A percentile compares a stretch with the other conserved stretches of the same genome.
phyloP scores from a whole-genome alignment of 495 filamentous ascomycete genomes.

The Annulohypoxylon stygium region DNA sequence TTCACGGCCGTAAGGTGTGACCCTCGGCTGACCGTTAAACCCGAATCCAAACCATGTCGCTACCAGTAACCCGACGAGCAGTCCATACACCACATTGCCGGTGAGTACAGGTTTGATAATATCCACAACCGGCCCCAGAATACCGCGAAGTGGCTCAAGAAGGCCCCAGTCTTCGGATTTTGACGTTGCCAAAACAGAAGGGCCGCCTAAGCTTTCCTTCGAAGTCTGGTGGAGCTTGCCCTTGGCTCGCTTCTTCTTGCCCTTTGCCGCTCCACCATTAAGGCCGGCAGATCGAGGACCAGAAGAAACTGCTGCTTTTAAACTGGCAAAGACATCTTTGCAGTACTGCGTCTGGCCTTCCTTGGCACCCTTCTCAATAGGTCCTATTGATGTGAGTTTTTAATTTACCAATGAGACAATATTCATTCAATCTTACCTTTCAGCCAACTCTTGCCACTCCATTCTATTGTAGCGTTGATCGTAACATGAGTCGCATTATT shows the following conservation, averaged over 20 bases:
- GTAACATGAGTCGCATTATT: slow-evolving; percentile 85
- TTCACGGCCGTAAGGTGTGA: slow-evolving; percentile 52
- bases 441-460: slow-evolving; percentile 98
- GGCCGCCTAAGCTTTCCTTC: slow-evolving; percentile 58
- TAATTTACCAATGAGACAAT: slow-evolving; percentile 25
- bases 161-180: slow-evolving; percentile 76
- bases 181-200: slow-evolving; percentile 60
- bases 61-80: slow-evolving; percentile 70
- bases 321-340: slow-evolving; percentile 76
- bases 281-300: slow-evolving; percentile 64
- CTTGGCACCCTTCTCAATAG: slow-evolving; percentile 95
- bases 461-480: slow-evolving; percentile 90
- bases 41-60: slow-evolving; percentile 69
- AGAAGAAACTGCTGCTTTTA: slow-evolving; percentile 79
- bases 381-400: slow-evolving; percentile 63
- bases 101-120: slow-evolving; percentile 78
- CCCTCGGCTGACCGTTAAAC: slow-evolving; percentile 53
- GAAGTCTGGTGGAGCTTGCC: slow-evolving; percentile 59
- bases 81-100: slow-evolving; percentile 73
- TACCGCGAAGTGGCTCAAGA: slow-evolving; percentile 78
- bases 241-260: slow-evolving; percentile 71
- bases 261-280: slow-evolving; percentile 60
- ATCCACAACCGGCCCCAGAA: slow-evolving; percentile 78
- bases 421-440: slow-evolving; percentile 73
- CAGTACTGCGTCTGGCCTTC: slow-evolving; percentile 88